Evolutionary conservation across 176 grass and related monocot species (phyloP).

Genomic region (Paspalum vaginatum): DNA sequence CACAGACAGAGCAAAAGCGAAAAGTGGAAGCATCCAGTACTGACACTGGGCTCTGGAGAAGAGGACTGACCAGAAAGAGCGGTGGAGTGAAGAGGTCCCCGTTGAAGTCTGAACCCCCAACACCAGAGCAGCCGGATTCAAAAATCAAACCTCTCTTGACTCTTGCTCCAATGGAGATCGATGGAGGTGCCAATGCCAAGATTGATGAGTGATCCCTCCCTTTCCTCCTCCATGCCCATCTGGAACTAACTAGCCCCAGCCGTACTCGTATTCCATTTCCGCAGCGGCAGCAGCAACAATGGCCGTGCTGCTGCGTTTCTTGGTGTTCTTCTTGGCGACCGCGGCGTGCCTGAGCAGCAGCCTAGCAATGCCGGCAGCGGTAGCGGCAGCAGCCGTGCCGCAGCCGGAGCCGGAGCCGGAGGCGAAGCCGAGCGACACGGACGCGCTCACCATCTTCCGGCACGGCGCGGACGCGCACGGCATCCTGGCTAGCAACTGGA

Average conservation of each 20-base stretch:
- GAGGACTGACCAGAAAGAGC: slow-evolving; percentile 10
- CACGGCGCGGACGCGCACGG: slow-evolving; percentile 64
- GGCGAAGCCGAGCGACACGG: slow-evolving; percentile 69
- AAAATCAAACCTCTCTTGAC: slow-evolving; percentile 34
- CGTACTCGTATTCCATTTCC: background rate
- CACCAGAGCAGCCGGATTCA: background rate
- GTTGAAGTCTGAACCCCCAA: background rate
- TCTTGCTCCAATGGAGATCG: slow-evolving; percentile 10
- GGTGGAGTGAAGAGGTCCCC: background rate
- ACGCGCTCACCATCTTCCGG: slow-evolving; percentile 69
- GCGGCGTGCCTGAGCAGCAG: slow-evolving; percentile 2
- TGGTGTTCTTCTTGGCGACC: slow-evolving; percentile 34
- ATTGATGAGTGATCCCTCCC: background rate
- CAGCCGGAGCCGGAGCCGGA: slow-evolving; percentile 44
- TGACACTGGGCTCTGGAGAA: slow-evolving; percentile 4
- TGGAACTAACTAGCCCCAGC: background rate
- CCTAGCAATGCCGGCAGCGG: slow-evolving; percentile 16
- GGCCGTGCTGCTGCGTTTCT: slow-evolving; percentile 20
- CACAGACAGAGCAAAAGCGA: slow-evolving; percentile 51
- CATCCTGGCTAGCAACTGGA: slow-evolving; percentile 72
- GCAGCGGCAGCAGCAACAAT: background rate
- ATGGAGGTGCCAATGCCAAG: no score
- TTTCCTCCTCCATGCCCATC: background rate
- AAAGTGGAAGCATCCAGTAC: slow-evolving; percentile 57
- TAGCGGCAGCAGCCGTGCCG: background rate